phyloP scores from a whole-genome alignment of 2,329 filamentous ascomycete species.

The Orbilia javanica region DNA sequence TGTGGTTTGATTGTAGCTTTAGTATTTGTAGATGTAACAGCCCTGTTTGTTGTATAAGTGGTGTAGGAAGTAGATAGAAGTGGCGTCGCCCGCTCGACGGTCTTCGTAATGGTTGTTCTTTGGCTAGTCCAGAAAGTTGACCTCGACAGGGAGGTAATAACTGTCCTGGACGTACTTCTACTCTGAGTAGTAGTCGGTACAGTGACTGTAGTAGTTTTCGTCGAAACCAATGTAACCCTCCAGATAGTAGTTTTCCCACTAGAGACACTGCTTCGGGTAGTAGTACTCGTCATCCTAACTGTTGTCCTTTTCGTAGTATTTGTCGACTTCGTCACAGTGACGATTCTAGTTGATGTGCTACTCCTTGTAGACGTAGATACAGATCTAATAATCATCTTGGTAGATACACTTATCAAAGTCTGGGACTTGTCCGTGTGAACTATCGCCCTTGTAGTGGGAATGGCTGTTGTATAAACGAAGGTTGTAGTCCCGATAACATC shows the following conservation, averaged over 20 bases:
- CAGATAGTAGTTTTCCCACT: conserved; percentile 10
- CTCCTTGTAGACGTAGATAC: neutral
- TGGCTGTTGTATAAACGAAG: neutral
- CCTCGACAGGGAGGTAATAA: neutral
- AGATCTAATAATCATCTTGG: conserved; percentile 2
- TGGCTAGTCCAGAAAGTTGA: conserved; percentile 2
- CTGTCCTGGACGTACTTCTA: conserved; percentile 16
- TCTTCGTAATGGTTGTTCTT: neutral
- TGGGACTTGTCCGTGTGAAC: neutral
- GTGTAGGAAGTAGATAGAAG: conserved; percentile 3
- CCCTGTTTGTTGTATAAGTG: neutral
- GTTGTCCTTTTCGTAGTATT: conserved; percentile 9
- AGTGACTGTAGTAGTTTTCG: neutral
- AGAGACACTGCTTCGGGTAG: neutral
- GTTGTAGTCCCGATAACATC: neutral
- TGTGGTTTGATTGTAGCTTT: neutral
- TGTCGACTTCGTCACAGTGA: neutral
- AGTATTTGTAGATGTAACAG: neutral
- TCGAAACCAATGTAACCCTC: neutral
- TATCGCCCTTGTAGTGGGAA: conserved; percentile 12
- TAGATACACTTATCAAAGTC: neutral
- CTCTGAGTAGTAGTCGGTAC: neutral
- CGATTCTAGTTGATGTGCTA: conserved; percentile 1
- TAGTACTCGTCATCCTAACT: neutral
- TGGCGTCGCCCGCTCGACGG: neutral